Evolutionary conservation across 306 rosid genomes (phyloP), one percentile per base, ranked within the genome.

Genomic region (Herpetospermum pedunculosum): DNA sequence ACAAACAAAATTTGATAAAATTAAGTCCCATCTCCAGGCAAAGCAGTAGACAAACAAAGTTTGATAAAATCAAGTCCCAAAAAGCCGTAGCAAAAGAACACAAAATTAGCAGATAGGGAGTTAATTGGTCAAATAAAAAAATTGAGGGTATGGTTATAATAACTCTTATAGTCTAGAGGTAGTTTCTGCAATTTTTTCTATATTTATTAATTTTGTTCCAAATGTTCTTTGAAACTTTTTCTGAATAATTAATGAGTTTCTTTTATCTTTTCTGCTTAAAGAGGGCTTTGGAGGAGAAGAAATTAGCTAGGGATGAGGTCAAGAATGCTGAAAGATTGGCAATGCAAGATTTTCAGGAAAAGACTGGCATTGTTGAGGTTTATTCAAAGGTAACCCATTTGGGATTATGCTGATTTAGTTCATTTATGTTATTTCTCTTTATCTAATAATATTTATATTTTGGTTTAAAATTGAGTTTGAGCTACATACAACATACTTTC

Each of bases 281-380:
- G 97, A 94, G 88, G 83, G 89, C 92, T 76, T 78, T 94, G 65
- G 98, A 89, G 84, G 98, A 91, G 75, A 83, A 83, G 79, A 94
- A 83, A 81, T 49, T 76, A 54, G 87, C 83, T 77, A 92, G 88
- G 72, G 98, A 91, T 80, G 92, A 81, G 68, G 96, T 88, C 21
- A 89, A 74, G 76, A 84, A 85, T 65, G 85, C 84, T 62, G 97
- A 91, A 83, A 91, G 88, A 80, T 79, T 75, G 60, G 91, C 92
- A 14, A 86, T 86, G 94, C 97, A 94, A 70, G 73, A 84, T 72
- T 89, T 79, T 74, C 92, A 88, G 44, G 89, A 91, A 63, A 93
- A 91, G 83, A 84, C 80, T 72, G 71, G 89, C 49, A 75, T 81
- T 19, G 81, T 81, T 75, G 97, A 91, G 76, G 80, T 91, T 86